Percentiles rank a stretch among this genome's conserved stretches.
phyloP scores from a whole-genome alignment of 768 basidiomycete genomes.

The Lentinula lateritia region DNA sequence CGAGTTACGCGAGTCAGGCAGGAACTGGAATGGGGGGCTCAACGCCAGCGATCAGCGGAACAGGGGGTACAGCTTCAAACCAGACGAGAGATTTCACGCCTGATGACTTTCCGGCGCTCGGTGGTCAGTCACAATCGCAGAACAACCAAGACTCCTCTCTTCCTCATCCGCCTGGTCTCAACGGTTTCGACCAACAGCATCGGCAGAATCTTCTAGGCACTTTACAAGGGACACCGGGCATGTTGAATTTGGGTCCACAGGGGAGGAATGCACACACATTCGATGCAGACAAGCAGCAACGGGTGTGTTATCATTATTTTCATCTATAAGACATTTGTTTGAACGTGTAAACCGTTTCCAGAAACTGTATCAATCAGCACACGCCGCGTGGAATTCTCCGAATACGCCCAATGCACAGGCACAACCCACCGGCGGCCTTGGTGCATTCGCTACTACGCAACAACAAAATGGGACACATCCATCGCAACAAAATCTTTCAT shows the following conservation, averaged over 20 bases:
- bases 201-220: constrained; percentile 55
- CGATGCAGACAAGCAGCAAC: constrained; percentile 60
- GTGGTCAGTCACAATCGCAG: constrained; percentile 33
- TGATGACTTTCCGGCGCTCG: constrained; percentile 86
- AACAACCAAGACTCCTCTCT: constrained; percentile 28
- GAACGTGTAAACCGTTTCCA: constrained; percentile 34
- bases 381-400: constrained; percentile 62
- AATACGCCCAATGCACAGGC: constrained; percentile 28
- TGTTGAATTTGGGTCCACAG: constrained; percentile 52
- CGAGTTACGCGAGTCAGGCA: constrained; percentile 82
- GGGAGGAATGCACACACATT: constrained; percentile 42
- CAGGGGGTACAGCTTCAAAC: constrained; percentile 21
- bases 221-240: constrained; percentile 53
- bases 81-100: constrained; percentile 71
- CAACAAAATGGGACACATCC: constrained; percentile 43
- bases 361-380: constrained; percentile 54
- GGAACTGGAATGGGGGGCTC: constrained; percentile 31
- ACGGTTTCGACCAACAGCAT: constrained; percentile 60
- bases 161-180: constrained; percentile 72
- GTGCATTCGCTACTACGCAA: constrained; percentile 12
- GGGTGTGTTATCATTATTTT: constrained; percentile 44
- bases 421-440: constrained; percentile 12
- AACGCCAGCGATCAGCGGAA: constrained; percentile 29
- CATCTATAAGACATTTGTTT: constrained; percentile 3
- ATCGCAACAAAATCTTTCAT: constrained; percentile 28